Evolutionary conservation across 2,329 filamentous ascomycete species (phyloP).

Genomic region (Dothideomycetidae sp.): DNA sequence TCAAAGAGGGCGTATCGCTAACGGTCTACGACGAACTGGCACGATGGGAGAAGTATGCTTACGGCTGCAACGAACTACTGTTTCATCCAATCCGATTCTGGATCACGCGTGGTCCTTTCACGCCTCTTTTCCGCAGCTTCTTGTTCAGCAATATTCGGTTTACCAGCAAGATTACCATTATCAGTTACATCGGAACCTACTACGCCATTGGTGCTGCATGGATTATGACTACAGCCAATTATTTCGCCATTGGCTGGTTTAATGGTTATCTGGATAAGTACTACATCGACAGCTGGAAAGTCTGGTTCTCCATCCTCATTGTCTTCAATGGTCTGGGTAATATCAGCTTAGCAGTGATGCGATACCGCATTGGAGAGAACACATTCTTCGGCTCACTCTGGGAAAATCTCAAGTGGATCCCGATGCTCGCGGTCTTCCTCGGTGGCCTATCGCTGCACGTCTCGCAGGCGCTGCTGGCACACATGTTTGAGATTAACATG

Average conservation of each 20-base stretch:
- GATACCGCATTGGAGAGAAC: constrained; percentile 46
- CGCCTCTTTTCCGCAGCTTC: constrained; percentile 47
- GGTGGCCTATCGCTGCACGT: constrained; percentile 71
- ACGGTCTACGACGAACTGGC: constrained; percentile 59
- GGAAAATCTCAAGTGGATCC: constrained; percentile 50
- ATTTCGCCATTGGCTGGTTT: constrained; percentile 57
- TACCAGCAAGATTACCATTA: constrained; percentile 54
- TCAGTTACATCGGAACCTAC: constrained; percentile 57
- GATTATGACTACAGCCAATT: constrained; percentile 52
- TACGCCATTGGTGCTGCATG: constrained; percentile 55
- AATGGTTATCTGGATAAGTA: constrained; percentile 51
- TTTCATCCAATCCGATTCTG: constrained; percentile 53
- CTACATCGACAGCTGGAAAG: constrained; percentile 52
- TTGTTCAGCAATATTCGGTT: constrained; percentile 46
- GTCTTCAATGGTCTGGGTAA: constrained; percentile 52
- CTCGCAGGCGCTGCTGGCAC: constrained; percentile 61
- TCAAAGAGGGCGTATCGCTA: constrained; percentile 58
- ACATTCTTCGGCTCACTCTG: constrained; percentile 35
- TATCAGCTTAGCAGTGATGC: constrained; percentile 45
- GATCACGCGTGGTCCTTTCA: constrained; percentile 49
- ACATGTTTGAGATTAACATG: constrained; percentile 81
- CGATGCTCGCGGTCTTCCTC: constrained; percentile 59
- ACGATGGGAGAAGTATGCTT: constrained; percentile 61
- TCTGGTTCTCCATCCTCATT: constrained; percentile 47
- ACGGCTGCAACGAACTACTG: constrained; percentile 56